Evolutionary conservation across 176 grass and related monocot species (phyloP).

Genomic region (Zizania latifolia): DNA sequence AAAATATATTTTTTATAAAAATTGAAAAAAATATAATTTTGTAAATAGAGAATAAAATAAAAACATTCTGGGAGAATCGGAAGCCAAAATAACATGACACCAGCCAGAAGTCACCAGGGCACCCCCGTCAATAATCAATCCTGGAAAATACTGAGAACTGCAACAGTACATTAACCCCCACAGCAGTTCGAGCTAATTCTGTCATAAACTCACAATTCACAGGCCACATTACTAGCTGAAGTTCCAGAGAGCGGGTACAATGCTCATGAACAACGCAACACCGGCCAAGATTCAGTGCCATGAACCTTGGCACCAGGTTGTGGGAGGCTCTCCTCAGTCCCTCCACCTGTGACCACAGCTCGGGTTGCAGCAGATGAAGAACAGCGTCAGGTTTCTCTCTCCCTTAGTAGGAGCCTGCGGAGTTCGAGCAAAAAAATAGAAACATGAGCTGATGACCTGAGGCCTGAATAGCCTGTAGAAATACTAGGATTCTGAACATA

Average conservation of each 20-base stretch:
- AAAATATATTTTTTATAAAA: too few species aligned
- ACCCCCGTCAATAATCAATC: too few species aligned
- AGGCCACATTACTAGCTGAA: not conserved
- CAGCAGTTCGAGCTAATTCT: not conserved
- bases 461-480: not conserved
- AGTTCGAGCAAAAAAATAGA: not conserved
- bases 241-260: not conserved
- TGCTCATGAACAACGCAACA: not conserved
- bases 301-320: not conserved
- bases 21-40: too few species aligned
- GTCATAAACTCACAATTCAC: not conserved
- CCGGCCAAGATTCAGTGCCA: slow-evolving; percentile 9
- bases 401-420: slow-evolving; percentile 53
- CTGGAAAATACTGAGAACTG: too few species aligned
- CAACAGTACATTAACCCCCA: too few species aligned
- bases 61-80: not conserved
- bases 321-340: slow-evolving; percentile 41
- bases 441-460: too few species aligned
- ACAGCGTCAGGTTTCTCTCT: slow-evolving; percentile 67
- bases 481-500: not conserved
- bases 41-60: too few species aligned
- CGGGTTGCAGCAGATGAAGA: slow-evolving; percentile 93
- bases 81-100: not conserved
- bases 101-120: too few species aligned
- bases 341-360: slow-evolving; percentile 93